These are phyloP conservation scores for Candida methanosorbosa DNA, from an alignment of 805 yeast species.

Conservation along the genomic window DNA sequence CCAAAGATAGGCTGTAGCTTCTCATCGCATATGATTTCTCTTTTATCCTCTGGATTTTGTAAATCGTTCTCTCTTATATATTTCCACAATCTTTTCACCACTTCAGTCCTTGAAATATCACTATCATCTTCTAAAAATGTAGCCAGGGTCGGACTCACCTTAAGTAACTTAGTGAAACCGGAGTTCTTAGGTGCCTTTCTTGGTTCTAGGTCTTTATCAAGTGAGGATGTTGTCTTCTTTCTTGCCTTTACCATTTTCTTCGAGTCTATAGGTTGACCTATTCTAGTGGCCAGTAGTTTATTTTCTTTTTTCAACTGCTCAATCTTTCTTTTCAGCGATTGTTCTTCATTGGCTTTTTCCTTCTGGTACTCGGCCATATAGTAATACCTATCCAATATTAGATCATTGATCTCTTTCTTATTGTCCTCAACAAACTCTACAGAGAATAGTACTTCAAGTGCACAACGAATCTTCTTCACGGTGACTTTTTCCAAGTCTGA, in stretches of 20 bases:
- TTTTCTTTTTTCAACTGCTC: constrained; percentile 39
- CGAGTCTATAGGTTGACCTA: constrained; percentile 12
- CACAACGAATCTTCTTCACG: constrained; percentile 62
- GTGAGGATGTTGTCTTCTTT: constrained; percentile 3
- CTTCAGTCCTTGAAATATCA: constrained; percentile 55
- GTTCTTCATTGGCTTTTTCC: constrained; percentile 10
- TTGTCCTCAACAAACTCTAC: constrained; percentile 39
- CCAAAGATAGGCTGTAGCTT: constrained; percentile 52
- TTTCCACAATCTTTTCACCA: constrained; percentile 62
- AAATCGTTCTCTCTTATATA: constrained; percentile 54
- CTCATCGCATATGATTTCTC: constrained; percentile 60
- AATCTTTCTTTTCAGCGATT: constrained; percentile 12
- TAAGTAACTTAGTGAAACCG: constrained; percentile 32
- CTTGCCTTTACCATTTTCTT: constrained; percentile 8
- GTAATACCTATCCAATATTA: constrained; percentile 52
- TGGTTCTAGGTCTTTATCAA: neutral
- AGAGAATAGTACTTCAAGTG: constrained; percentile 61
- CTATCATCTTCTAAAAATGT: constrained; percentile 34
- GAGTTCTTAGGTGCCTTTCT: constrained; percentile 21
- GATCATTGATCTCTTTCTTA: constrained; percentile 48
- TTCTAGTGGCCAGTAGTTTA: constrained; percentile 39
- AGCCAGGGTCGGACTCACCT: constrained; percentile 42
- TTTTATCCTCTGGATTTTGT: constrained; percentile 59
- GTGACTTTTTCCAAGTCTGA: constrained; percentile 64
- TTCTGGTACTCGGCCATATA: constrained; percentile 32